Base-by-base conservation (phyloP, 2,329 filamentous ascomycete species). In the Penicillium sp. region DNA sequence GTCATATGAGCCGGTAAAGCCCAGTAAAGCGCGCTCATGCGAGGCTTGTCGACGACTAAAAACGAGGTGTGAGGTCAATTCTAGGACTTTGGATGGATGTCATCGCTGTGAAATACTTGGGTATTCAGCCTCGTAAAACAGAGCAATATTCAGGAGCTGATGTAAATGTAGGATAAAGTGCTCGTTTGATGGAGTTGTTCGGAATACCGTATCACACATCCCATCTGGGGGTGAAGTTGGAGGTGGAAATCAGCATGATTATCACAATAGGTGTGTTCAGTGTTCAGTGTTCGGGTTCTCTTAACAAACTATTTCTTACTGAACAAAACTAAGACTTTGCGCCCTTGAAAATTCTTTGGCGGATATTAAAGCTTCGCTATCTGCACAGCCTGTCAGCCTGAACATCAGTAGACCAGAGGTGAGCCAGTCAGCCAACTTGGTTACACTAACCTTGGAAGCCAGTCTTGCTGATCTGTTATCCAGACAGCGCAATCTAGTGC, bases 21-120 rank as follows among this genome's bases (percentile, higher is more conserved):
- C 48, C 8, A 61, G 52, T 47, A 58, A 61, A 48, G 56, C 47
- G 10, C 39, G 53, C 26, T 63, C 62, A 8, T 64, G 62, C 35
- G 57, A 63, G 44, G 53, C 57, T n/a, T 64, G 61, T 41, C 57
- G 61, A 14, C 62, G 62, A 16, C 29, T 64, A 21, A 63, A 64
- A 51, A 64, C 62, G 48, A 53, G 62, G 46, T 64, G 62, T 45
- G 62, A 64, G 47, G 41, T 57, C 13, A 31, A 49, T 29, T 39
- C 47, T 31, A 14, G 29, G 2, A 53, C 53, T 6, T 54, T 48
- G 19, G 49, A 54, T 33, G 44, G 29, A 46, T 63, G 60, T n/a
- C 60, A 63, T 55, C 59, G 60, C 8, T 63, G 60, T n/a, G 52
- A 54, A 24, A 52, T 53, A 45, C 56, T 63, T 19, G 50, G 53